phyloP scores from a whole-genome alignment of 129 eudicot species.

The carrot (Daucus carota) region DH1_v3.0 NC_030387.2:19253001-19253500 shows the following conservation, averaged over 20 bases:
- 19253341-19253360: neutral
- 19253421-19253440: no score
- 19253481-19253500: no score
- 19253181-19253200: neutral
- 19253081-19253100: slow-evolving; percentile 50
- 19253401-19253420: no score
- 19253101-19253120: slow-evolving; percentile 73
- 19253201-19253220: neutral
- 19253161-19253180: neutral
- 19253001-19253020: slow-evolving; percentile 68
- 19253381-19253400: no score
- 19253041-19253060: slow-evolving; percentile 7
- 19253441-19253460: no score
- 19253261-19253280: neutral
- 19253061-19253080: slow-evolving; percentile 28
- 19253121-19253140: slow-evolving; percentile 40
- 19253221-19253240: neutral
- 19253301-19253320: neutral
- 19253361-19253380: no score
- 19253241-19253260: neutral
- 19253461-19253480: no score
- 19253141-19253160: slow-evolving; percentile 1
- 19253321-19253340: neutral
- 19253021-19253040: slow-evolving; percentile 81
- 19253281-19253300: neutral